Percentiles rank a stretch among this genome's conserved stretches.
Conservation (phyloP, 768 basidiomycete species). For the Tylopilus sp. region DNA sequence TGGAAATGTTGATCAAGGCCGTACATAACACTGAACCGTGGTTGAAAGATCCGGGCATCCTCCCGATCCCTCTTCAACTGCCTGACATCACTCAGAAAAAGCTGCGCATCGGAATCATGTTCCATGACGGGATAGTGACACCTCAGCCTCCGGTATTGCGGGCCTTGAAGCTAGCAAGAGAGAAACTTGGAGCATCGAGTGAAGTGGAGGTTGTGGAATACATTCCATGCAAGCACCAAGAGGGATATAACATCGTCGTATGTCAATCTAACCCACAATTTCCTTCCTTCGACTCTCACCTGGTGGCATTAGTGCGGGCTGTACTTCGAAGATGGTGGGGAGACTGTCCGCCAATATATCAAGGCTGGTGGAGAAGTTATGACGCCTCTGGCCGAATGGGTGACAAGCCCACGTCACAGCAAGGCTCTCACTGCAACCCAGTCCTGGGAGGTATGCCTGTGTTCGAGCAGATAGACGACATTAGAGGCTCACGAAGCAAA, state of each 20-base stretch:
- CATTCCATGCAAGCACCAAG: conserved; percentile 33
- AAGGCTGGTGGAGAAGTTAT: conserved; percentile 34
- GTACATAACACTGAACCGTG: conserved; percentile 37
- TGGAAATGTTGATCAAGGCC: conserved; percentile 18
- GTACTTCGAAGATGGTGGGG: conserved; percentile 40
- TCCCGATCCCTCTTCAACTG: conserved; percentile 29
- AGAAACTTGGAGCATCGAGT: conserved; percentile 32
- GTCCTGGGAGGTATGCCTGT: conserved; percentile 28
- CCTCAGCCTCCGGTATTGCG: conserved; percentile 42
- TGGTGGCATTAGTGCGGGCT: conserved; percentile 28
- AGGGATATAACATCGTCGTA: conserved; percentile 32
- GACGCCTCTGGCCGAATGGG: conserved; percentile 37
- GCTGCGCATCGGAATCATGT: conserved; percentile 28
- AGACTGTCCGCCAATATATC: conserved; percentile 19
- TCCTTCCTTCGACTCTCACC: neutral
- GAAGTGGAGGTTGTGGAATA: conserved; percentile 38
- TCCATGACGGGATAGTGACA: conserved; percentile 36
- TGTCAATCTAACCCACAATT: neutral
- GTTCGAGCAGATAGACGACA: neutral
- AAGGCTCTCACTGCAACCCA: conserved; percentile 23
- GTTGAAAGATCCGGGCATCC: conserved; percentile 35
- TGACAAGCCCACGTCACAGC: conserved; percentile 25
- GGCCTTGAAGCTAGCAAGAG: conserved; percentile 37
- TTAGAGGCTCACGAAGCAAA: conserved; percentile 1
- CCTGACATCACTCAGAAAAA: conserved; percentile 26